Evolutionary conservation across 2,329 filamentous ascomycete species (phyloP).

Genomic region (Pyrenophora tritici-repentis): DNA sequence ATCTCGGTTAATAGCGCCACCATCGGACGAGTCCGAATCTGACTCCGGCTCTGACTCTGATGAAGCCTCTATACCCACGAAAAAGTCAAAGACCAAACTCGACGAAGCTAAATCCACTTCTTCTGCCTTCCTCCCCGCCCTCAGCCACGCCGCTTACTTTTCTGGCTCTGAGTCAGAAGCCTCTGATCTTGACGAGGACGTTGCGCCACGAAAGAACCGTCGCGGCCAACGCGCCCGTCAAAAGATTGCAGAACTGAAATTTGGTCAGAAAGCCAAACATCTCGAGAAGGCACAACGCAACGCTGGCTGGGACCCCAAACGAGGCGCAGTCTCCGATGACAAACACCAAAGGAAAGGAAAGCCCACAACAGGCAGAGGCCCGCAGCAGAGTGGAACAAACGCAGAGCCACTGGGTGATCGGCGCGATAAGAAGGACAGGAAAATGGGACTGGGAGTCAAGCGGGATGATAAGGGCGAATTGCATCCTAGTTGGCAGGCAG

Average conservation of each 20-base stretch:
- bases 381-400: slow-evolving; percentile 41
- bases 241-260: slow-evolving; percentile 81
- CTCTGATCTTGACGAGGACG: slow-evolving; percentile 60
- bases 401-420: slow-evolving; percentile 29
- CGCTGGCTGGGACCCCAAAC: slow-evolving; percentile 63
- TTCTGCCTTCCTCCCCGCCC: slow-evolving; percentile 72
- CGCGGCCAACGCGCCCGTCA: slow-evolving; percentile 78
- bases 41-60: slow-evolving; percentile 21
- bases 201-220: slow-evolving; percentile 69
- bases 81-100: slow-evolving; percentile 27
- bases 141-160: slow-evolving; percentile 78
- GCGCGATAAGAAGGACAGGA: slow-evolving; percentile 18
- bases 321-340: slow-evolving; percentile 60
- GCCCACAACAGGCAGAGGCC: slow-evolving; percentile 28
- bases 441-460: slow-evolving; percentile 49
- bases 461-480: slow-evolving; percentile 58
- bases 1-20: slow-evolving; percentile 14
- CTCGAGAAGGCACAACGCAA: slow-evolving; percentile 56
- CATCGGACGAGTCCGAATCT: slow-evolving; percentile 20
- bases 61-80: slow-evolving; percentile 16
- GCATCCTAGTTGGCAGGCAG: slow-evolving; percentile 70
- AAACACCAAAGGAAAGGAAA: slow-evolving; percentile 24
- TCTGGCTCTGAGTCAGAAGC: slow-evolving; percentile 76
- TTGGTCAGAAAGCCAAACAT: slow-evolving; percentile 72
- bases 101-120: slow-evolving; percentile 25